A percentile compares a stretch with the other conserved stretches of the same genome.
These are phyloP conservation scores for Entomortierella parvispora DNA, from an alignment of 192 early-diverging fungal species.

Conservation along the genomic window DNA sequence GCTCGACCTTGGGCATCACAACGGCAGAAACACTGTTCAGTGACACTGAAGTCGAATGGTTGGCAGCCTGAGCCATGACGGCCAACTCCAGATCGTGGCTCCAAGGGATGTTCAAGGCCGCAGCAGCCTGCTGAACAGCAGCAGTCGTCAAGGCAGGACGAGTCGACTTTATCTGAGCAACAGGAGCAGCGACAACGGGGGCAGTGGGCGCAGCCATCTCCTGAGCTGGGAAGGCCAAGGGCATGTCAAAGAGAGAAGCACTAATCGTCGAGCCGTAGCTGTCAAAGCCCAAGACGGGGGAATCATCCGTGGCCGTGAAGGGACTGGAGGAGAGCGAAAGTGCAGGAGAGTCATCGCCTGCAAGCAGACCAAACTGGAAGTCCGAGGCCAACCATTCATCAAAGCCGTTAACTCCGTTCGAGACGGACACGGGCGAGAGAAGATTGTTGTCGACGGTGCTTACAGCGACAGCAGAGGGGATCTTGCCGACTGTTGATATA, in stretches of 20 bases:
- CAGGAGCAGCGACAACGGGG: neutral
- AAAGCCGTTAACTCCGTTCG: slow-evolving; percentile 37
- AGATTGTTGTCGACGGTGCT: slow-evolving; percentile 11
- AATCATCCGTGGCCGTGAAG: slow-evolving; percentile 41
- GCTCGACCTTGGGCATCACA: slow-evolving; percentile 38
- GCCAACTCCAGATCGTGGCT: slow-evolving; percentile 46
- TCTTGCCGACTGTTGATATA: slow-evolving; percentile 30
- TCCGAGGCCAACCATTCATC: slow-evolving; percentile 49
- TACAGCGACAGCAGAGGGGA: slow-evolving; percentile 17
- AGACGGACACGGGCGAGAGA: slow-evolving; percentile 9
- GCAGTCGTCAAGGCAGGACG: slow-evolving; percentile 38
- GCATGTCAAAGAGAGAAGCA: slow-evolving; percentile 40
- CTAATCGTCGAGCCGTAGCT: slow-evolving; percentile 18
- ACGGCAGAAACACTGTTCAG: neutral
- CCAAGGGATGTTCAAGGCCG: slow-evolving; percentile 53
- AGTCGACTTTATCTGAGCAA: slow-evolving; percentile 5
- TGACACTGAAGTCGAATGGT: slow-evolving; percentile 4
- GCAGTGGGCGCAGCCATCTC: neutral
- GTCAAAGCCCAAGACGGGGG: slow-evolving; percentile 39
- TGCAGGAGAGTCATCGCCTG: slow-evolving; percentile 24
- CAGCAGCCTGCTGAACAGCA: slow-evolving; percentile 49
- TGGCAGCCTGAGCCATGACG: slow-evolving; percentile 41
- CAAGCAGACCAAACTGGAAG: slow-evolving; percentile 39
- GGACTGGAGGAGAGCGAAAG: slow-evolving; percentile 40
- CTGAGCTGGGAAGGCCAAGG: slow-evolving; percentile 10